phyloP scores from a whole-genome alignment of 768 basidiomycete species.

The Exidia glandulosa region DNA sequence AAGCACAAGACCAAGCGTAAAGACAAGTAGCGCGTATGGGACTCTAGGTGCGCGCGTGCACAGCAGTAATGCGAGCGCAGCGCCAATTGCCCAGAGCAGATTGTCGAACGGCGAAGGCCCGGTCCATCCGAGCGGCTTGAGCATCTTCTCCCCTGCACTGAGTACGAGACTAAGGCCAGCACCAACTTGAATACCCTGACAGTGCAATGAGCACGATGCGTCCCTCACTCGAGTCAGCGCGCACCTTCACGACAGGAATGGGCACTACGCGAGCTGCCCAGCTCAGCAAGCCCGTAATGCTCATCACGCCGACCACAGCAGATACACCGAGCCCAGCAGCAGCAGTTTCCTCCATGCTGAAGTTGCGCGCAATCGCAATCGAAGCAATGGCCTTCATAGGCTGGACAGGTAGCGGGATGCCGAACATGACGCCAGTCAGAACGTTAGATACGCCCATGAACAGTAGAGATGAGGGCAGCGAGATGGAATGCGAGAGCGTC shows the following conservation, averaged over 20 bases:
- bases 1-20: background rate
- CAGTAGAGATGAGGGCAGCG: background rate
- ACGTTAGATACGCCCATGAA: background rate
- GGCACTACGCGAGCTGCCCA: background rate
- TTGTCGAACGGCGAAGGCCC: background rate
- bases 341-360: background rate
- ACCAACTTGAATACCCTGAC: background rate
- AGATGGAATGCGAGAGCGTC: background rate
- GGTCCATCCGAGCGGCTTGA: background rate
- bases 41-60: background rate
- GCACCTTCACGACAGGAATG: background rate
- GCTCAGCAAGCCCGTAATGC: background rate
- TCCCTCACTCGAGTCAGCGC: too few relatives aligned
- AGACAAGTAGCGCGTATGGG: background rate
- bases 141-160: background rate
- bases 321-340: background rate
- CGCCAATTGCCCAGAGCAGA: background rate
- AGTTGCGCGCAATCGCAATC: background rate
- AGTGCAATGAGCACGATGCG: too few relatives aligned
- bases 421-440: background rate
- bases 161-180: background rate
- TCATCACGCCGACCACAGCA: background rate
- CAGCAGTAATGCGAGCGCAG: background rate
- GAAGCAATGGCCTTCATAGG: background rate
- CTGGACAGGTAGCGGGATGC: background rate